Evolutionary conservation across 2,329 filamentous ascomycete species (phyloP), one percentile per base, ranked within the genome.

Genomic region (Lachnellula hyalina): DNA sequence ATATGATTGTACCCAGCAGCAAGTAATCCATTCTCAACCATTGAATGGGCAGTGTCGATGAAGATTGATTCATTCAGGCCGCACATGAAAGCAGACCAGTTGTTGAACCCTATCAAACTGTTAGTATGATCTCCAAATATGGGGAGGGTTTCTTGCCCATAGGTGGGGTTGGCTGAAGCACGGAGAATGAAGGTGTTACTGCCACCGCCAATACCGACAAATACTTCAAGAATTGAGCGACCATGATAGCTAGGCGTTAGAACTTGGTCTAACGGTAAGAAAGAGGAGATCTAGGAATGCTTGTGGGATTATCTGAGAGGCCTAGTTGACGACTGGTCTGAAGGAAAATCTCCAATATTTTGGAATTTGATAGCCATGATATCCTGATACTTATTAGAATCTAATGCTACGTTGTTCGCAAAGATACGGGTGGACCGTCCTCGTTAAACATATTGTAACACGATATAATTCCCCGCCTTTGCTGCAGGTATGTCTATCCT

Each of bases 1-100:
- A 84, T 75, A 48, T 83, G 80, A 25, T 75, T 68, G 63, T 83
- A 83, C 4, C 80, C 80, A 9, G 74, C 73, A 40, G 77, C 75
- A 57, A 75, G 72, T 6, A 80, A 69, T 5, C 76, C 79, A 4
- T 75, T 69, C 6, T 74, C 69, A 23, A 79, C 70, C 54, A 82
- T 78, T 17, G 73, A 67, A 40, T 77, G 70, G 2, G 76, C 76
- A 0, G 75, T 78, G 6, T 74, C 67, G 6, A 72, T 70, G 54
- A 79, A 78, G 4, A 79, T 65, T 4, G 72, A 72, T 58, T 79
- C 73, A 57, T 77, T 78, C 21, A 78, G 71, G 49, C 73, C 71
- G 61, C 74, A 77, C 67, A 70, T 68, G 63, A 76, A 76, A 36
- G 74, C 73, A 1, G 75, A 69, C 77, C 77, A 80, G 58, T 77